These are phyloP conservation scores for Scutellaria minor DNA, from an alignment of 257 asterid species.

Conservation along the genomic window DNA sequence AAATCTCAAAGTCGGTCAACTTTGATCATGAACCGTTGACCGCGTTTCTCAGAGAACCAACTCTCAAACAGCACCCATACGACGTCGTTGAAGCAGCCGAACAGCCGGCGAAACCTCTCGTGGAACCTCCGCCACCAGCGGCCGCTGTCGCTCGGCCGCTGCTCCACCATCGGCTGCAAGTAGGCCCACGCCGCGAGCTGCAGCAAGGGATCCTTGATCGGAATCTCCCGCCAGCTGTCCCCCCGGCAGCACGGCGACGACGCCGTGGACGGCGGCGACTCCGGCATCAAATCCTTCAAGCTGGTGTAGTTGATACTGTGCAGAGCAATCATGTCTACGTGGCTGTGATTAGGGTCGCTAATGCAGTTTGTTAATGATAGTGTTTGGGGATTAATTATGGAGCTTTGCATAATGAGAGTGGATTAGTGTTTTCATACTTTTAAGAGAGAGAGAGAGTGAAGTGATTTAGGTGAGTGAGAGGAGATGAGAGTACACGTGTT, in stretches of 20 bases:
- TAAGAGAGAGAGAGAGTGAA: not conserved
- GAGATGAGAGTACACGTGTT: constrained; percentile 24
- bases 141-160: not conserved
- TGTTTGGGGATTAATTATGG: constrained; percentile 9
- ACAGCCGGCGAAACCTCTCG: constrained; percentile 34
- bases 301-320: constrained; percentile 50
- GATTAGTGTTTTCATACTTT: not conserved
- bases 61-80: constrained; percentile 32
- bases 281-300: constrained; percentile 59
- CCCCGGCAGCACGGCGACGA: constrained; percentile 33
- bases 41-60: constrained; percentile 10
- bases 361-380: constrained; percentile 11
- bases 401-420: constrained; percentile 8
- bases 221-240: constrained; percentile 61
- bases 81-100: constrained; percentile 52
- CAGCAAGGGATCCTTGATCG: constrained; percentile 66
- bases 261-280: constrained; percentile 36
- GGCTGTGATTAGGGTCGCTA: not conserved
- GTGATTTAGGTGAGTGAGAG: not conserved
- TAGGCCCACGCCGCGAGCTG: constrained; percentile 86
- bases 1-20: not conserved
- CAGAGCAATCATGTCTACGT: constrained; percentile 31
- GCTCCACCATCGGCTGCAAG: constrained; percentile 50
- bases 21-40: not conserved
- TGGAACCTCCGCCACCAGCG: constrained; percentile 37